Conservation (phyloP, 2,329 filamentous ascomycete species). For the Epichloe brachyelytri region DNA sequence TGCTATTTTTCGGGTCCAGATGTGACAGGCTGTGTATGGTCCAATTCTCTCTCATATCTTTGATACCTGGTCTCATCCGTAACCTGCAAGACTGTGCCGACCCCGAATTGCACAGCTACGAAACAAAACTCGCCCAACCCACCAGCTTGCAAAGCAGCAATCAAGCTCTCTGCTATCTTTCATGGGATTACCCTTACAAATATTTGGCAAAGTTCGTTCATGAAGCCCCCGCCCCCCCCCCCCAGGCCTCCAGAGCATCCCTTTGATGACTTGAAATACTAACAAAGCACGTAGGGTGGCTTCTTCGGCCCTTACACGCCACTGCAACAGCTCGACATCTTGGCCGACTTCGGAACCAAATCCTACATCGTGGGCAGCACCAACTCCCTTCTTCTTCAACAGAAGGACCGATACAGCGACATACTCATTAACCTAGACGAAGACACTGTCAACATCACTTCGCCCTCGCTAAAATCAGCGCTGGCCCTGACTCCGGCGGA, state of each 20-base stretch:
- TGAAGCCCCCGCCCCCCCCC: background rate
- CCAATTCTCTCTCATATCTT: constrained; percentile 89
- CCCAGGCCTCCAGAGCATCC: too few relatives aligned
- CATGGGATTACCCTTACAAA: constrained; percentile 87
- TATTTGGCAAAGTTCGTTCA: constrained; percentile 68
- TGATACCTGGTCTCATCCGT: constrained; percentile 85
- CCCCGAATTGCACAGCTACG: constrained; percentile 78
- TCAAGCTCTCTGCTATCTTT: constrained; percentile 74
- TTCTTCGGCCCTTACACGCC: constrained; percentile 96
- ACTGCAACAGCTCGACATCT: constrained; percentile 83
- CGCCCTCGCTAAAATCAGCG: constrained; percentile 61
- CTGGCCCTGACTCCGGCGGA: constrained; percentile 74
- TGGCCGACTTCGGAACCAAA: constrained; percentile 88
- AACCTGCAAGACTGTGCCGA: constrained; percentile 92
- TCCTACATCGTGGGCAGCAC: constrained; percentile 97
- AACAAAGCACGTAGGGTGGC: constrained; percentile 48
- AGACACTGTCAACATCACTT: constrained; percentile 70
- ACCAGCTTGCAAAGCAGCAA: constrained; percentile 87
- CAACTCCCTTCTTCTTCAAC: constrained; percentile 84
- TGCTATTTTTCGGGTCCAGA: constrained; percentile 96
- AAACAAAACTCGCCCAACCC: constrained; percentile 59
- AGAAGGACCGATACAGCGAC: constrained; percentile 91
- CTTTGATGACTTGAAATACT: background rate
- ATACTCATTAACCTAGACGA: constrained; percentile 95
- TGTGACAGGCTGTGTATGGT: constrained; percentile 96